Conservation (phyloP, 129 eudicot species). For the Ambrosia artemisiifolia region DNA sequence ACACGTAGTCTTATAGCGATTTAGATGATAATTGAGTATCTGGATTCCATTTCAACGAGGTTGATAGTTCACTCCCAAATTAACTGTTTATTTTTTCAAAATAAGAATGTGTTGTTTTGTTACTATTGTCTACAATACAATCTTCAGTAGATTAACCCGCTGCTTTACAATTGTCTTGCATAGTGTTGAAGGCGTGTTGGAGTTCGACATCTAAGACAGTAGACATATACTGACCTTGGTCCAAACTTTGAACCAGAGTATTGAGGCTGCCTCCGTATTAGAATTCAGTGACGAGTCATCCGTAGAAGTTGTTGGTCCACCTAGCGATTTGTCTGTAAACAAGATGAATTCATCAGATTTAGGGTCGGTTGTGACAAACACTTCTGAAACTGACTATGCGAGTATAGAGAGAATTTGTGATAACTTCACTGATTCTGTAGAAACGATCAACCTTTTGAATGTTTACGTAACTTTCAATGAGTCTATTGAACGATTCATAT, state of each 20-base stretch:
- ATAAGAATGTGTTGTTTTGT: too few species aligned
- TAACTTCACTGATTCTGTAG: neutral
- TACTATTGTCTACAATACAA: too few species aligned
- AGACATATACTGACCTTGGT: neutral
- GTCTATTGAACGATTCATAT: neutral
- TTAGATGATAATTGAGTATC: too few species aligned
- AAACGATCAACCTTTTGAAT: neutral
- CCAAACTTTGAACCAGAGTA: neutral
- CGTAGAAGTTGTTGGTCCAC: neutral
- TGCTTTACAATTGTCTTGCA: slow-evolving; percentile 1
- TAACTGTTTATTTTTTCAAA: too few species aligned
- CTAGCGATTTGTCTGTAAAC: neutral
- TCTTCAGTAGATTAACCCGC: neutral
- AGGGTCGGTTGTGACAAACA: neutral
- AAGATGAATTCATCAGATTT: neutral
- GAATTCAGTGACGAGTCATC: neutral
- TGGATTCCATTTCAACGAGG: neutral
- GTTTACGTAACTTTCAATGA: neutral
- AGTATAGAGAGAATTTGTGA: neutral
- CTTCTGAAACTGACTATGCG: neutral
- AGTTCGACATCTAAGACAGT: neutral
- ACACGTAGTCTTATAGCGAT: too few species aligned
- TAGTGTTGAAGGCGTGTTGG: slow-evolving; percentile 9
- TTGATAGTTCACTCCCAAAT: neutral
- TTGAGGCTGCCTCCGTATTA: neutral